Evolutionary conservation across 768 basidiomycete genomes (phyloP).

Genomic region (Leucosporidium creatinivorum): DNA sequence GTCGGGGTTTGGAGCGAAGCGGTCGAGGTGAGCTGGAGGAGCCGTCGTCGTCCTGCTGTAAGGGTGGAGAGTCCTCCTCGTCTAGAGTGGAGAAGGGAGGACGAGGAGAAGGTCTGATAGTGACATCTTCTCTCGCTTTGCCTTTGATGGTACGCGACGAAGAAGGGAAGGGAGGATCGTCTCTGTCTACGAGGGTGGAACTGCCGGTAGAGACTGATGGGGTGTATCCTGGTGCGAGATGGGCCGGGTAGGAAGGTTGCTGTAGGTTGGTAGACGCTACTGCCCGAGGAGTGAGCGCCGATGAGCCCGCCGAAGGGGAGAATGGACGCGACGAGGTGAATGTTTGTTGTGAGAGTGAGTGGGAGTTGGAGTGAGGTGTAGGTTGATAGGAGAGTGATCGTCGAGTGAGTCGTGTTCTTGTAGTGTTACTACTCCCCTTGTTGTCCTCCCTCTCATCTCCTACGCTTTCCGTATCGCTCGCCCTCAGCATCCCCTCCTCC

Average conservation of each 20-base stretch:
- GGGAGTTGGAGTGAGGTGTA: neutral
- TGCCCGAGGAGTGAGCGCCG: neutral
- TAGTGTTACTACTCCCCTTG: neutral
- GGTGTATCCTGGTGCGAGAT: constrained; percentile 4
- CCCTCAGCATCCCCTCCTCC: constrained; percentile 12
- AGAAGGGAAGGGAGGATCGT: neutral
- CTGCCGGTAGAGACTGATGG: constrained; percentile 25
- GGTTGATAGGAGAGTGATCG: neutral
- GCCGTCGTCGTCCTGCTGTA: constrained; percentile 14
- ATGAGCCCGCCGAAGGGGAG: neutral
- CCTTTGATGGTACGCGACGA: neutral
- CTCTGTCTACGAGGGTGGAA: constrained; percentile 27
- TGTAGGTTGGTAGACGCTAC: neutral
- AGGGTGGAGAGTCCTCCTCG: neutral
- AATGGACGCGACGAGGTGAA: neutral
- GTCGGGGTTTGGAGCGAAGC: neutral
- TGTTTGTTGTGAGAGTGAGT: neutral
- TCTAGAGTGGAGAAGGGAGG: neutral
- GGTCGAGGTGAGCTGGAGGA: constrained; percentile 23
- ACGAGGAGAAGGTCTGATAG: neutral
- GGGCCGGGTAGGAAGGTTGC: neutral
- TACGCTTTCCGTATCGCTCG: constrained; percentile 28
- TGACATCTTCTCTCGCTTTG: constrained; percentile 3
- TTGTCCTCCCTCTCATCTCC: neutral
- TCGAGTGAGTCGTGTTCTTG: constrained; percentile 16